These are phyloP conservation scores for Kurtzmaniella quercitrusa DNA, from an alignment of 1,139 yeast species.

Conservation along the genomic window DNA sequence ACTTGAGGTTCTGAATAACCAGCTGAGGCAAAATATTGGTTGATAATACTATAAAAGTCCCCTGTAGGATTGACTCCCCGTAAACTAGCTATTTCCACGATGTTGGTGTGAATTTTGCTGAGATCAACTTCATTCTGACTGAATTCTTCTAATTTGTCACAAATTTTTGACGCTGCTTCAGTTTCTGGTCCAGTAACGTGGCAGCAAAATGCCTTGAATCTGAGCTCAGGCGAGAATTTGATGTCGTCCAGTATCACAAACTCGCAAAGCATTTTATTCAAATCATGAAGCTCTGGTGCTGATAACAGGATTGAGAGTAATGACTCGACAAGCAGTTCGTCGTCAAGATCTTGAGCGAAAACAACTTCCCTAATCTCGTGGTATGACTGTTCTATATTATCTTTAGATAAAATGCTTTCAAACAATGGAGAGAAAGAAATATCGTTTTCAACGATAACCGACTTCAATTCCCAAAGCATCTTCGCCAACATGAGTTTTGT, in stretches of 20 bases:
- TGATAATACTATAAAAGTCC: constrained; percentile 13
- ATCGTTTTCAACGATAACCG: constrained; percentile 14
- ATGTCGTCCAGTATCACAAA: constrained; percentile 19
- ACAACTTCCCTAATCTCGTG: constrained; percentile 15
- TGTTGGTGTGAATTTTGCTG: background rate
- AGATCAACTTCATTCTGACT: constrained; percentile 1
- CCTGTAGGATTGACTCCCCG: constrained; percentile 17
- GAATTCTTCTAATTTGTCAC: background rate
- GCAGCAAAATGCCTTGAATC: constrained; percentile 17
- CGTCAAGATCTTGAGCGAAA: constrained; percentile 19
- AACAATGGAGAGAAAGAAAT: background rate
- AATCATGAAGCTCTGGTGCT: constrained; percentile 3
- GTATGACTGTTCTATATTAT: constrained; percentile 7
- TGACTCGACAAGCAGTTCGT: constrained; percentile 20
- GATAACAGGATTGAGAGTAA: constrained; percentile 16
- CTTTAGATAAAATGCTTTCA: background rate
- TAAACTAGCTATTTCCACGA: constrained; percentile 8
- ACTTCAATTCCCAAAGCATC: constrained; percentile 21
- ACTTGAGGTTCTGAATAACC: constrained; percentile 18
- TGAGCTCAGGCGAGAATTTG: constrained; percentile 18
- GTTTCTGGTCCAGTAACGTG: constrained; percentile 6
- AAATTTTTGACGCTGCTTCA: constrained; percentile 9
- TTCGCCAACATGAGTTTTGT: constrained; percentile 10
- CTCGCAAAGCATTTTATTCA: constrained; percentile 11
- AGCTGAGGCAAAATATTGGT: constrained; percentile 11